Conservation (phyloP, 1,284 basidiomycete species). For the Inonotus obliquus region DNA sequence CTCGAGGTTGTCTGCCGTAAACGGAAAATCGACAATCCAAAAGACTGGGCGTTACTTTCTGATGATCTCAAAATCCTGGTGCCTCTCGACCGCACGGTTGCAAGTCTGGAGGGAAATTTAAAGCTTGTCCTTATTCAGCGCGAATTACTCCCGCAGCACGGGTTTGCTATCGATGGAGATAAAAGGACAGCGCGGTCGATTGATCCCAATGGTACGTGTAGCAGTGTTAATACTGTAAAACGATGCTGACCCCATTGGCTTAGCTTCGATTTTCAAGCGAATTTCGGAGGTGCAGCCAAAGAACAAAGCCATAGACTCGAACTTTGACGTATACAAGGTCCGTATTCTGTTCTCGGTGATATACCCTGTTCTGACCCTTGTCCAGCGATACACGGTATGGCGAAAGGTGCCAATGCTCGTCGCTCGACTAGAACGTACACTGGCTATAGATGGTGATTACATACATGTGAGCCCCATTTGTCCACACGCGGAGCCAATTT, state of each 20-base stretch:
- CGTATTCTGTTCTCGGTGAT: slow-evolving; percentile 18
- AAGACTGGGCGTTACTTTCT: slow-evolving; percentile 82
- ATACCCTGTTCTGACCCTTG: slow-evolving; percentile 6
- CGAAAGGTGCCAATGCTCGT: slow-evolving; percentile 92
- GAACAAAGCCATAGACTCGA: slow-evolving; percentile 43
- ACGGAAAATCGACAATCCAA: slow-evolving; percentile 66
- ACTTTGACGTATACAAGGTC: slow-evolving; percentile 79
- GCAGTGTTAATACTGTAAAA: background rate
- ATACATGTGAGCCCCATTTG: slow-evolving; percentile 63
- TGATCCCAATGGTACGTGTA: slow-evolving; percentile 80
- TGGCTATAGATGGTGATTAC: slow-evolving; percentile 95
- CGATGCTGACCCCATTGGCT: background rate
- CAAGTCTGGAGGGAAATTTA: slow-evolving; percentile 82
- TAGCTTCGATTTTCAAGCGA: slow-evolving; percentile 89
- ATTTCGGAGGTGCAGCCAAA: slow-evolving; percentile 69
- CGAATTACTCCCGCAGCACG: slow-evolving; percentile 62
- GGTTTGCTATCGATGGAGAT: slow-evolving; percentile 57
- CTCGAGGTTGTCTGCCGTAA: slow-evolving; percentile 81
- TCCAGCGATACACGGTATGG: slow-evolving; percentile 87
- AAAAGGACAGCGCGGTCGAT: slow-evolving; percentile 62
- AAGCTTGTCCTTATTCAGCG: slow-evolving; percentile 83
- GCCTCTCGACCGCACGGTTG: slow-evolving; percentile 93
- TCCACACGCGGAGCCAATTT: background rate
- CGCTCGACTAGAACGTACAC: slow-evolving; percentile 83
- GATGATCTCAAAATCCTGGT: slow-evolving; percentile 80